Conservation (phyloP, 192 early-diverging fungal genomes). For the Backusella mclennaniae region DNA sequence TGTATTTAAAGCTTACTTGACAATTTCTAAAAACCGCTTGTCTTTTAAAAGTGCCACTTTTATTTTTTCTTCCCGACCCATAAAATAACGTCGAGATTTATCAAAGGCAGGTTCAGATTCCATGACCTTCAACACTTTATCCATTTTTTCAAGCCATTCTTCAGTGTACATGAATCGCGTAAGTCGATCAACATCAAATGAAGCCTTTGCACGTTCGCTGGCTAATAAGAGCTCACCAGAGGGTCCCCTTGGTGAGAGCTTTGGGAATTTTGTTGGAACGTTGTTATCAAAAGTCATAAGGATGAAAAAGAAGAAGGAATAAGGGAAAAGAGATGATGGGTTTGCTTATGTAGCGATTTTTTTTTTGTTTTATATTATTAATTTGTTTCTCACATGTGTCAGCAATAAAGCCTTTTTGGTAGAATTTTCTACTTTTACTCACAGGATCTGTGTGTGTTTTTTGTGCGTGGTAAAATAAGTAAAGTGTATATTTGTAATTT, state of each 20-base stretch:
- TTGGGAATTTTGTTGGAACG: slow-evolving; percentile 40
- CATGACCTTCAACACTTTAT: slow-evolving; percentile 59
- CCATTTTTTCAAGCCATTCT: slow-evolving; percentile 54
- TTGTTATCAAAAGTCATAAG: slow-evolving; percentile 23
- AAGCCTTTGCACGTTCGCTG: slow-evolving; percentile 64
- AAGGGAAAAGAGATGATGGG: neutral
- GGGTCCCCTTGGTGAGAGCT: slow-evolving; percentile 45
- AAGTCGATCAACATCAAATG: slow-evolving; percentile 65
- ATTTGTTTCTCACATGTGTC: neutral
- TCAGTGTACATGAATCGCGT: slow-evolving; percentile 64
- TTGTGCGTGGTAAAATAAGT: neutral
- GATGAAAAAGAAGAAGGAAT: neutral
- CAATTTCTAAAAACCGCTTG: slow-evolving; percentile 58
- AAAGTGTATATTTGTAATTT: neutral
- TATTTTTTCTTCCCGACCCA: slow-evolving; percentile 69
- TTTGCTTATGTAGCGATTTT: neutral
- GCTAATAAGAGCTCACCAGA: slow-evolving; percentile 52
- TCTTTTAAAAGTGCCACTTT: slow-evolving; percentile 58
- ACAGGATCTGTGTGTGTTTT: neutral
- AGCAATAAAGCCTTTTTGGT: neutral
- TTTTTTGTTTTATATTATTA: neutral
- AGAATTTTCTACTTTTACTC: neutral
- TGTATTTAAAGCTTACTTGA: slow-evolving; percentile 37
- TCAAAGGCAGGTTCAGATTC: slow-evolving; percentile 72
- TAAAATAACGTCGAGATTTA: slow-evolving; percentile 66